A percentile compares a stretch with the other conserved stretches of the same genome.
phyloP scores from a whole-genome alignment of 1,284 basidiomycete genomes.

The Exobasidium rhododendri region DNA sequence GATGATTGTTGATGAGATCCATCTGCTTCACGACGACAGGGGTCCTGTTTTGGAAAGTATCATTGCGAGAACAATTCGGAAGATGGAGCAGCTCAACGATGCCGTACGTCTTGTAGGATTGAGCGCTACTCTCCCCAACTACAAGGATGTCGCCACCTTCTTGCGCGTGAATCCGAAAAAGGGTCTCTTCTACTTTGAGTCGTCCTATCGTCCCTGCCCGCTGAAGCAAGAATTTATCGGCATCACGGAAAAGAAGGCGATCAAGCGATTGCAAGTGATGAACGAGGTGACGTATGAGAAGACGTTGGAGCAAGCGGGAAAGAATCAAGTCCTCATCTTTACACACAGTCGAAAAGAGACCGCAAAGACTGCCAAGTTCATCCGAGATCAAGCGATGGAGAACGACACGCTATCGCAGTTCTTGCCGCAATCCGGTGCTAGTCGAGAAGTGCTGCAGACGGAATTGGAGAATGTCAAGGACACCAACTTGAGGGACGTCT shows the following conservation, averaged over 20 bases:
- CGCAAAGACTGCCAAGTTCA: conserved; percentile 90
- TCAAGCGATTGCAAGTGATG: conserved; percentile 95
- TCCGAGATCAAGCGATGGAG: conserved; percentile 92
- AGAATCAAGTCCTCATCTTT: conserved; percentile 69
- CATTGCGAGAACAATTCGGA: conserved; percentile 82
- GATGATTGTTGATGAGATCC: conserved; percentile 98
- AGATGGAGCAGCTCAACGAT: conserved; percentile 81
- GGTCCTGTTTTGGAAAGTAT: conserved; percentile 94
- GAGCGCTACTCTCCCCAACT: conserved; percentile 95
- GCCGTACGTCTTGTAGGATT: conserved; percentile 88
- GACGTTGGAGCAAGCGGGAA: conserved; percentile 53
- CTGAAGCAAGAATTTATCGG: conserved; percentile 97
- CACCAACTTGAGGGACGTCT: conserved; percentile 76
- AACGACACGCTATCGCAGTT: conserved; percentile 94
- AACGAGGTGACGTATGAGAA: conserved; percentile 99
- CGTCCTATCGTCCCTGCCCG: conserved; percentile 84
- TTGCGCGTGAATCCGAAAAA: conserved; percentile 87
- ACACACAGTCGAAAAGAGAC: conserved; percentile 98
- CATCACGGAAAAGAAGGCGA: conserved; percentile 98
- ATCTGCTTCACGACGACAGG: conserved; percentile 94
- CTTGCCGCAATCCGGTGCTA: conserved; percentile 59
- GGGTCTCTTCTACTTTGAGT: conserved; percentile 94
- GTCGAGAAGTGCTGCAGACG: conserved; percentile 39
- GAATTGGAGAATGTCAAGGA: conserved; percentile 82
- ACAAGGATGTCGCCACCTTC: conserved; percentile 97